Evolutionary conservation across 352 stramenopile genomes (phyloP).

Genomic region (Nothophytophthora sp.): DNA sequence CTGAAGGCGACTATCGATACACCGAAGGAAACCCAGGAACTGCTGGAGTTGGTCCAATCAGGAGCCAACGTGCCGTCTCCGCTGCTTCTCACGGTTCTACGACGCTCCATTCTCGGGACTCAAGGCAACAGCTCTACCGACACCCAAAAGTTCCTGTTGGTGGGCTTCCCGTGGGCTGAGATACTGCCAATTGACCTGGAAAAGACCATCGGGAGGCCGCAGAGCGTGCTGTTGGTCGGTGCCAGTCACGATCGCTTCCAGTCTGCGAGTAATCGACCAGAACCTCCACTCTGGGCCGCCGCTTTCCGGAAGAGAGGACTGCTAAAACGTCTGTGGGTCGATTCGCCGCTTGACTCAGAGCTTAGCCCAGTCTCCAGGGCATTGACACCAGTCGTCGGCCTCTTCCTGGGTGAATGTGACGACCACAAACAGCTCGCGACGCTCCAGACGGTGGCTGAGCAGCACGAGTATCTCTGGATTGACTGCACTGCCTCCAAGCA

Average conservation of each 20-base stretch:
- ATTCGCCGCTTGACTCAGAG: conserved; percentile 6
- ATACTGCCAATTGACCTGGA: conserved; percentile 32
- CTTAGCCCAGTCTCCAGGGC: neutral
- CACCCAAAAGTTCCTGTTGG: conserved; percentile 46
- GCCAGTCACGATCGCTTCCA: conserved; percentile 1
- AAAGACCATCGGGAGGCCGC: conserved; percentile 20
- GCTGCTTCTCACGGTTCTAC: conserved; percentile 30
- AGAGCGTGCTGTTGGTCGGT: conserved; percentile 13
- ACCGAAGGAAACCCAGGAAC: conserved; percentile 19
- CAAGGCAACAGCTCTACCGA: neutral
- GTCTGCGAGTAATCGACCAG: neutral
- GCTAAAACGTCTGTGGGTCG: conserved; percentile 14
- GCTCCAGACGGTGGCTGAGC: conserved; percentile 15
- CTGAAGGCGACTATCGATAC: conserved; percentile 23
- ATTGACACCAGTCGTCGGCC: conserved; percentile 26
- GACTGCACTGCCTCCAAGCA: conserved; percentile 3
- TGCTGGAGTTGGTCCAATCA: conserved; percentile 29
- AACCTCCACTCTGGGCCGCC: conserved; percentile 16
- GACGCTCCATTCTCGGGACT: conserved; percentile 17
- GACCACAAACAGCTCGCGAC: conserved; percentile 6
- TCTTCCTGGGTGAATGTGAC: conserved; percentile 26
- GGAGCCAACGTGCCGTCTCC: conserved; percentile 18
- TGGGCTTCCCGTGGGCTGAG: conserved; percentile 40
- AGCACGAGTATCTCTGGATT: conserved; percentile 32
- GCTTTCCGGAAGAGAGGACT: conserved; percentile 23